phyloP scores from a whole-genome alignment of 139 green algal genomes.

The Closterium sp. region DNA sequence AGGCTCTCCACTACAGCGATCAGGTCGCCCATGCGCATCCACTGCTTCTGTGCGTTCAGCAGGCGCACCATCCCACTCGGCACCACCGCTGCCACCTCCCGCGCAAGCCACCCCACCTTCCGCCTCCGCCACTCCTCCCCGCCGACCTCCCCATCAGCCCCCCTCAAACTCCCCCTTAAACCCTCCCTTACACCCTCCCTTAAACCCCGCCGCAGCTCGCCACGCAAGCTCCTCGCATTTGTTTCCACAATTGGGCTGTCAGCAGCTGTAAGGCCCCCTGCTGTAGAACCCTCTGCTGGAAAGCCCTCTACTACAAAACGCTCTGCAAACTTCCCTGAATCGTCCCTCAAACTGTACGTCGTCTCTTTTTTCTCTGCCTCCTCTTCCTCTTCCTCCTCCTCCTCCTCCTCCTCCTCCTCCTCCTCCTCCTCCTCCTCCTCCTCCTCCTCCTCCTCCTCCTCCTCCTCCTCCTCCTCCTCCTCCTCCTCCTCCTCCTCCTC shows the following conservation, averaged over 20 bases:
- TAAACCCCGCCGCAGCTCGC: neutral
- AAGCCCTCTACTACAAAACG: too few species aligned
- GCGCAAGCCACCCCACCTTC: slow-evolving; percentile 11
- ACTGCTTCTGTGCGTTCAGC: slow-evolving; percentile 17
- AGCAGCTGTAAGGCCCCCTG: too few species aligned
- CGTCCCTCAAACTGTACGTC: too few species aligned
- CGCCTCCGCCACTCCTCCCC: slow-evolving; percentile 16
- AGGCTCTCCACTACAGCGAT: neutral
- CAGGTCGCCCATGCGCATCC: slow-evolving; percentile 7
- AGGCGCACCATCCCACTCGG: slow-evolving; percentile 10
- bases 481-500: neutral
- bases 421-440: neutral
- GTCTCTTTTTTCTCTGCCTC: neutral
- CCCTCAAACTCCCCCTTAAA: neutral
- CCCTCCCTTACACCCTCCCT: neutral
- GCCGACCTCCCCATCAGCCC: neutral
- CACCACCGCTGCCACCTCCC: neutral
- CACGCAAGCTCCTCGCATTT: neutral
- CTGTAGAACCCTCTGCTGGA: neutral
- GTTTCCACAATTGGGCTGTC: neutral
- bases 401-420: neutral
- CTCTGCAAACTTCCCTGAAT: too few species aligned
- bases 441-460: neutral
- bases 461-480: neutral
- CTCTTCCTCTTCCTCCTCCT: neutral